Evolutionary conservation across 2,329 filamentous ascomycete species (phyloP), one percentile per base, ranked within the genome.

Genomic region (Podosphaera fusca): DNA sequence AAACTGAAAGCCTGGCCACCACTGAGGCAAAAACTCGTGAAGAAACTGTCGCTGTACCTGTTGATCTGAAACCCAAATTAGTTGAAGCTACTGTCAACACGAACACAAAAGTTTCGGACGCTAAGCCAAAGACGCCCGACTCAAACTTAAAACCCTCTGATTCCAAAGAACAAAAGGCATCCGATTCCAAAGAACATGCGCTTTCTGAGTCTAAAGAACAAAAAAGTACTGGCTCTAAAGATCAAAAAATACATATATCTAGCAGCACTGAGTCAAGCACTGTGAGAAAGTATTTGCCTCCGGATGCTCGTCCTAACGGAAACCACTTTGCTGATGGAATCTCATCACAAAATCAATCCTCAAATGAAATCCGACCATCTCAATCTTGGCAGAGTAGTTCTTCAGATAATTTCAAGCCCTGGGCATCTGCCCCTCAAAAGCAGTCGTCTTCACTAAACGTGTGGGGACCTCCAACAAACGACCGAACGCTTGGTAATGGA

Each of bases 401-500:
- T 14, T 49, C 65, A 38, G 77, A 80, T 29, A 71, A 74, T 52
- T 74, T 73, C 56, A 67, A 73, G 9, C 69, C 73, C 1, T 81
- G 79, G 78, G 64, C 63, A 38, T 59, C 63, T 40, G 60, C 61
- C 12, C 63, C 63, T 29, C 66, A 70, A 42, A 75, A 74, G 53
- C 70, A 72, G 50, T 61, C 71, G 9, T 67, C 73, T 31, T 68
- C 65, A 10, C 73, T 76, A 53, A 86, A 83, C 65, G 82, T 88
- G 21, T 89, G 85, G 85, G 84, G 81, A 21, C 79, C 83, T 49
- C 82, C n/a, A 12, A 79, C 79, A 57, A 82, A 78, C 63, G 81
- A 85, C 61, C 76, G 81, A 56, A 81, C 79, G 9, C 79, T 89
- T 29, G 85, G 85, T 2, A 89, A 89, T 66, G 85, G 85, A 49